Conservation (phyloP, 345 rosid genomes). For the Arabidopsis suecica region DNA sequence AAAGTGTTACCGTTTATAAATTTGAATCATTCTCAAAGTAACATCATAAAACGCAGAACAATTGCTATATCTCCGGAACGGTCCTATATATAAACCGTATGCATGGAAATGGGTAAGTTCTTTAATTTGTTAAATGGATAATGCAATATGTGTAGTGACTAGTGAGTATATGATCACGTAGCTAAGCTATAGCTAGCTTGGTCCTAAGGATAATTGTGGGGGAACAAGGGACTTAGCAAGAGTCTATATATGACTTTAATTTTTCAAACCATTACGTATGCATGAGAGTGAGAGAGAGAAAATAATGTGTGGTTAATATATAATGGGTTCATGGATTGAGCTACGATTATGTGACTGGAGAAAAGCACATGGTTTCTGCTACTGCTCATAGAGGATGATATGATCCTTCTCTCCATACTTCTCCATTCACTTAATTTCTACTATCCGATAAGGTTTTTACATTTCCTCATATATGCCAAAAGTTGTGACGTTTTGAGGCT, state of each 20-base stretch:
- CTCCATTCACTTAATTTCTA: constrained; percentile 35
- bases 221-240: constrained; percentile 32
- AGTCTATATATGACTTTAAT: constrained; percentile 26
- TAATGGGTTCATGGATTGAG: constrained; percentile 38
- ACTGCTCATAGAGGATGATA: constrained; percentile 32
- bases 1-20: neutral
- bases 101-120: constrained; percentile 16
- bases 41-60: neutral
- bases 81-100: neutral
- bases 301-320: constrained; percentile 29
- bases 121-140: constrained; percentile 12
- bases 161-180: constrained; percentile 1
- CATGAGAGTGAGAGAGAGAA: constrained; percentile 12
- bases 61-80: no score
- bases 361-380: constrained; percentile 48
- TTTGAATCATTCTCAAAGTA: neutral
- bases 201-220: constrained; percentile 31
- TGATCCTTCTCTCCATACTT: constrained; percentile 40
- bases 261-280: constrained; percentile 25
- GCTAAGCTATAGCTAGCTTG: constrained; percentile 20
- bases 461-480: constrained; percentile 40
- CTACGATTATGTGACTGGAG: constrained; percentile 33
- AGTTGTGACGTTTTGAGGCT: constrained; percentile 11
- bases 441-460: constrained; percentile 41
- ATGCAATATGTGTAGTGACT: constrained; percentile 3